These are phyloP conservation scores for Tolypocladium endophyticum DNA, from an alignment of 2,329 filamentous ascomycete species.

Conservation along the genomic window DNA sequence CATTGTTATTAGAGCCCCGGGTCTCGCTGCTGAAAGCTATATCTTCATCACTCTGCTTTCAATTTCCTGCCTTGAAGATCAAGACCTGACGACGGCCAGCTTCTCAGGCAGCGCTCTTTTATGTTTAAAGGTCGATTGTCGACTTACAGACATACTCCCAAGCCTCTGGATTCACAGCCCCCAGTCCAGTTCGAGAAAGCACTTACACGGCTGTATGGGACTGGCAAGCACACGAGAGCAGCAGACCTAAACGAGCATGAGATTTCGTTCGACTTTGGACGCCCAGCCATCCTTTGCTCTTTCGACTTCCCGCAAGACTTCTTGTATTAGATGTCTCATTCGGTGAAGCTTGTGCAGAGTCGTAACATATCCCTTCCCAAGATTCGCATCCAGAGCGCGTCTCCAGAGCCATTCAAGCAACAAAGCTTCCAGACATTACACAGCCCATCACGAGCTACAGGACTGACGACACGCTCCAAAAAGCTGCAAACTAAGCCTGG, in stretches of 20 bases:
- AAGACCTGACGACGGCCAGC: not conserved
- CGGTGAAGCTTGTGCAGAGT: not conserved
- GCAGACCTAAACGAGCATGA: not conserved
- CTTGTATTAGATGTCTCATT: conserved; percentile 12
- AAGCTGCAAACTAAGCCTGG: not conserved
- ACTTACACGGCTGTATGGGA: not conserved
- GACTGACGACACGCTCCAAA: not conserved
- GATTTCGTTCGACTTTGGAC: not conserved
- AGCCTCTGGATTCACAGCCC: not conserved
- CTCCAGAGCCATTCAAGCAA: conserved; percentile 8
- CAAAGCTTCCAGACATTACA: not conserved
- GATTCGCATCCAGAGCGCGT: conserved; percentile 17
- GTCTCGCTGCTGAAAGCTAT: not conserved
- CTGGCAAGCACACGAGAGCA: not conserved
- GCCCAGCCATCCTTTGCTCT: not conserved
- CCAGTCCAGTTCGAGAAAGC: not conserved
- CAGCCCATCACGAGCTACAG: too few species aligned
- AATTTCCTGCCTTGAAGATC: not conserved
- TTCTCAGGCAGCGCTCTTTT: not conserved
- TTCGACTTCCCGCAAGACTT: not conserved
- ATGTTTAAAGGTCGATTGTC: not conserved
- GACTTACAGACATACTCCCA: not conserved
- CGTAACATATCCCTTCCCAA: conserved; percentile 10
- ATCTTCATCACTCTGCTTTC: not conserved
- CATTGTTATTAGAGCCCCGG: conserved; percentile 5